phyloP scores from a whole-genome alignment of 345 rosid genomes.

The Boechera stricta region DNA sequence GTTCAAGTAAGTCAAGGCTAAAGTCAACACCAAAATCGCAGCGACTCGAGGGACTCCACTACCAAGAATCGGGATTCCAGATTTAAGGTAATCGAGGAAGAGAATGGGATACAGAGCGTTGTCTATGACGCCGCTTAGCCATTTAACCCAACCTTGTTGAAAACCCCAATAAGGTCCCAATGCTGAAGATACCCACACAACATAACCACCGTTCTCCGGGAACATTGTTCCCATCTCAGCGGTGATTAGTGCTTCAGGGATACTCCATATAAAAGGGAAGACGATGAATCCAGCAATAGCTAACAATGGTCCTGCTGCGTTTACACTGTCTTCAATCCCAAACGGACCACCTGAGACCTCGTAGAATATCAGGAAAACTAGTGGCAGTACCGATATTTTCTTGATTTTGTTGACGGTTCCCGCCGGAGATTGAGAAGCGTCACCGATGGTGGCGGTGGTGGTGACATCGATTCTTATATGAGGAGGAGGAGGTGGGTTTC shows the following conservation, averaged over 20 bases:
- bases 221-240: conserved; percentile 88
- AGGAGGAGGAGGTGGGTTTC: neutral
- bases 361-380: conserved; percentile 44
- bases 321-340: conserved; percentile 80
- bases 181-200: conserved; percentile 81
- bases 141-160: conserved; percentile 90
- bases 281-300: conserved; percentile 68
- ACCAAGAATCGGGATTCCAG: conserved; percentile 59
- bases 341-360: conserved; percentile 58
- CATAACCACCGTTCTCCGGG: conserved; percentile 84
- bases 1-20: conserved; percentile 64
- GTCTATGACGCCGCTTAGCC: conserved; percentile 88
- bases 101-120: conserved; percentile 76
- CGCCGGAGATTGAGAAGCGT: conserved; percentile 6
- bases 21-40: conserved; percentile 54
- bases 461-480: conserved; percentile 7
- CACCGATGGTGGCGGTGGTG: neutral
- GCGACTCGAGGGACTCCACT: conserved; percentile 54
- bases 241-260: conserved; percentile 78
- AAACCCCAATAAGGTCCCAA: conserved; percentile 82
- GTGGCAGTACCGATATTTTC: conserved; percentile 66
- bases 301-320: conserved; percentile 72
- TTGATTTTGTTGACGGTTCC: conserved; percentile 34
- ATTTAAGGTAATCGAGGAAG: conserved; percentile 71
- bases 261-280: conserved; percentile 79